These are phyloP conservation scores for Brachypodium distachyon DNA, from an alignment of 202 grass and related monocot species.

Conservation along the genomic window DNA sequence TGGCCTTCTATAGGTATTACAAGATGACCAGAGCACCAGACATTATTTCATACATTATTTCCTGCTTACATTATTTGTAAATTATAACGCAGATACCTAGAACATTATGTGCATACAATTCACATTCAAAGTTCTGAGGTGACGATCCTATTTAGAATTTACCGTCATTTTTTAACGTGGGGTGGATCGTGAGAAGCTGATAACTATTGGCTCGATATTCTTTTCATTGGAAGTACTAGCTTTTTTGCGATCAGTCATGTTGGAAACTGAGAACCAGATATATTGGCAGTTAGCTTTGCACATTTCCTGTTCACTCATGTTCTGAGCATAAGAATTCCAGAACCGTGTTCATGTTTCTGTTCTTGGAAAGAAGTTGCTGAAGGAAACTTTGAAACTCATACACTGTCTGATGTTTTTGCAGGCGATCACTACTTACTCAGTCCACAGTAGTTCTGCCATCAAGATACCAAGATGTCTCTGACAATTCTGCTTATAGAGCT, in stretches of 20 bases:
- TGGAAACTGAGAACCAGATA: background rate
- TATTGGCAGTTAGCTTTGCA: background rate
- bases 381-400: background rate
- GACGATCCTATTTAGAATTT: background rate
- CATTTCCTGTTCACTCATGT: background rate
- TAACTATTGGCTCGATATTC: background rate
- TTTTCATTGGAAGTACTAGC: background rate
- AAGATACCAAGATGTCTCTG: conserved; percentile 34
- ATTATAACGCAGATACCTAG: background rate
- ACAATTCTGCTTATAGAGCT: conserved; percentile 41
- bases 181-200: background rate
- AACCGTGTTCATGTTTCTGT: conserved; percentile 1
- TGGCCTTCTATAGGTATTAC: conserved; percentile 76
- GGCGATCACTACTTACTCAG: conserved; percentile 80
- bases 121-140: background rate
- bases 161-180: background rate
- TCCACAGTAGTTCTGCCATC: conserved; percentile 44
- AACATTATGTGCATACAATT: background rate
- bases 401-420: conserved; percentile 25
- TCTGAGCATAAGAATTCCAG: background rate
- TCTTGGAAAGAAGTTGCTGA: background rate
- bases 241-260: background rate
- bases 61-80: background rate
- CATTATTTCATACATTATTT: background rate
- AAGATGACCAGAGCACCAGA: background rate